Conservation (phyloP, 2,329 filamentous ascomycete species). For the Colletotrichum sp. region DNA sequence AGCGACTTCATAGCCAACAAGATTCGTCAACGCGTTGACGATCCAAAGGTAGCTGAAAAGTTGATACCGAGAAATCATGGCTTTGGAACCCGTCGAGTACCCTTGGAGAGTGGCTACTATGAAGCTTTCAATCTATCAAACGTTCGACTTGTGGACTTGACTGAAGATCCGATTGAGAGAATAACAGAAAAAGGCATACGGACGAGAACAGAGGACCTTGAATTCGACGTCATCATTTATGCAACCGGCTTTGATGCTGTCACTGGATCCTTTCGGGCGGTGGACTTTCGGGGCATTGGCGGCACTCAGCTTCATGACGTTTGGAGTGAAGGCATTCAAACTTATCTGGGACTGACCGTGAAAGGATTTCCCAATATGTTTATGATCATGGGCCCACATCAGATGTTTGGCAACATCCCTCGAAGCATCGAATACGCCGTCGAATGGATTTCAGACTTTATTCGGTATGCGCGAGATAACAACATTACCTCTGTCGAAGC, state of each 20-base stretch:
- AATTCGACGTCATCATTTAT: slow-evolving; percentile 40
- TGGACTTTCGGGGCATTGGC: slow-evolving; percentile 37
- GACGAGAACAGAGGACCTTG: slow-evolving; percentile 32
- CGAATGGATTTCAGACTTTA: slow-evolving; percentile 38
- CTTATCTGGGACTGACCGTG: slow-evolving; percentile 46
- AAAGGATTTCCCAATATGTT: slow-evolving; percentile 53
- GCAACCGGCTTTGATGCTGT: slow-evolving; percentile 47
- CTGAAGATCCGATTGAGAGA: slow-evolving; percentile 41
- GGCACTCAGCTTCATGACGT: slow-evolving; percentile 30
- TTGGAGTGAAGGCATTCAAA: slow-evolving; percentile 37
- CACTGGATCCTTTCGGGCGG: slow-evolving; percentile 30
- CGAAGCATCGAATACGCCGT: slow-evolving; percentile 47
- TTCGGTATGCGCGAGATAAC: slow-evolving; percentile 35
- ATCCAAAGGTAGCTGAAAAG: slow-evolving; percentile 37
- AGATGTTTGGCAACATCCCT: slow-evolving; percentile 48
- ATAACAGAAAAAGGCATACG: slow-evolving; percentile 40
- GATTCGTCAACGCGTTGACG: slow-evolving; percentile 36
- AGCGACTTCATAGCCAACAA: slow-evolving; percentile 35
- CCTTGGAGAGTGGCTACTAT: slow-evolving; percentile 53
- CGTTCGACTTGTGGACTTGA: slow-evolving; percentile 51
- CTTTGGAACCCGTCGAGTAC: slow-evolving; percentile 34
- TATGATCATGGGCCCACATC: slow-evolving; percentile 48
- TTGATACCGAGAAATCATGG: slow-evolving; percentile 35
- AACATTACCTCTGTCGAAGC: slow-evolving; percentile 41
- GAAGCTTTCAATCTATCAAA: slow-evolving; percentile 52